These are phyloP conservation scores for Nemania sp. DNA, from an alignment of 2,329 filamentous ascomycete species.

Conservation along the genomic window DNA sequence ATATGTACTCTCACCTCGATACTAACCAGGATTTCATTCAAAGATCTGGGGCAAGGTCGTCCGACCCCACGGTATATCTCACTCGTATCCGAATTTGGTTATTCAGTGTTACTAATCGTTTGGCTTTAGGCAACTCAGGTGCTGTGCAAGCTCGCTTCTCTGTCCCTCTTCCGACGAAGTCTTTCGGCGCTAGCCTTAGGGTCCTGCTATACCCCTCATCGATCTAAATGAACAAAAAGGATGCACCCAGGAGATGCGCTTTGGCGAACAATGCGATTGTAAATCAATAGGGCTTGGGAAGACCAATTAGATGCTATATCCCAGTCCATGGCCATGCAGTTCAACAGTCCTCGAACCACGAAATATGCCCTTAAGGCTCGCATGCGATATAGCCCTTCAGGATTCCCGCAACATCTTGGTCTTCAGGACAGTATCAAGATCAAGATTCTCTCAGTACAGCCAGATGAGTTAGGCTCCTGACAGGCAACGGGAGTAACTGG, in stretches of 20 bases:
- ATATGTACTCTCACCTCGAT: not conserved
- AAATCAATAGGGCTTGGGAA: not conserved
- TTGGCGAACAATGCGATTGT: not conserved
- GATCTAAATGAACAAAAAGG: conserved; percentile 20
- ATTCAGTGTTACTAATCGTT: conserved; percentile 4
- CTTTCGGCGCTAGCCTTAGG: conserved; percentile 37
- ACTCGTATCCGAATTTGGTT: not conserved
- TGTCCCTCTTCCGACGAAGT: conserved; percentile 37
- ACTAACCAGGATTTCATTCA: conserved; percentile 8
- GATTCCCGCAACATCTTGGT: not conserved
- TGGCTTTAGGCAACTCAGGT: conserved; percentile 35
- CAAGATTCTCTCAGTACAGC: not conserved
- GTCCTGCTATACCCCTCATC: conserved; percentile 37
- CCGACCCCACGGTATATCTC: conserved; percentile 35
- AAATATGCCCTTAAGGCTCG: not conserved
- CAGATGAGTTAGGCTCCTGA: not conserved
- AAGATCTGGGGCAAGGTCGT: conserved; percentile 41
- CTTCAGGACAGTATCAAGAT: not conserved
- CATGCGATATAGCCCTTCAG: not conserved
- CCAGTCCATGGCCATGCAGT: not conserved
- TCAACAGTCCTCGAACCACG: not conserved
- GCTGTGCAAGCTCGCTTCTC: conserved; percentile 39
- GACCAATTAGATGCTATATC: not conserved
- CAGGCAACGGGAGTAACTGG: not conserved
- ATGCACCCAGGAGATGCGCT: not conserved